These are phyloP conservation scores for Cladorrhinum sp. DNA, from an alignment of 2,329 filamentous ascomycete species.

Conservation along the genomic window DNA sequence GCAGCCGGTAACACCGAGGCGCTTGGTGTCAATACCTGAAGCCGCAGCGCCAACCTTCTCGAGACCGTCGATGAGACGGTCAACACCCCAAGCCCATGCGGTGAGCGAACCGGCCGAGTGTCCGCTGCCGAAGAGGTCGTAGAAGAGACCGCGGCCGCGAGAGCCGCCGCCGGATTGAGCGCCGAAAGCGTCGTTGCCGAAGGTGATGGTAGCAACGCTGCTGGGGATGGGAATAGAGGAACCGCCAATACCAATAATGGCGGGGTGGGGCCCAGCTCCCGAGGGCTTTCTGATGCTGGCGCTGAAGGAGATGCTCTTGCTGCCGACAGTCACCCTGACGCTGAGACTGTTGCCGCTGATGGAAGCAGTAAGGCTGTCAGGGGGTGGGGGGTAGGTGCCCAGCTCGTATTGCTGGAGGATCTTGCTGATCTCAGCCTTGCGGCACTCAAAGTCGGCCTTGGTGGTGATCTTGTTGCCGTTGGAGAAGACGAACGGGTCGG, in stretches of 20 bases:
- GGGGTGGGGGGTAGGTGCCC: conserved; percentile 45
- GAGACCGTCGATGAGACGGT: conserved; percentile 57
- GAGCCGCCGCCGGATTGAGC: conserved; percentile 44
- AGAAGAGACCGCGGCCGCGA: conserved; percentile 58
- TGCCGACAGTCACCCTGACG: conserved; percentile 43
- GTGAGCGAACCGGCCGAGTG: conserved; percentile 57
- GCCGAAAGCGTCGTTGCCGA: conserved; percentile 57
- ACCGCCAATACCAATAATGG: conserved; percentile 56
- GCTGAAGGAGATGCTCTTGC: conserved; percentile 45
- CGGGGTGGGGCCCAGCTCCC: conserved; percentile 49
- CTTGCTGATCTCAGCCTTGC: conserved; percentile 46
- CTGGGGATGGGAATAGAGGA: conserved; percentile 53
- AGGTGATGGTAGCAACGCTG: conserved; percentile 55
- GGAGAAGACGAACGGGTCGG: conserved; percentile 47
- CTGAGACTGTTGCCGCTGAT: conserved; percentile 42
- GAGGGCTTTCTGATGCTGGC: conserved; percentile 42
- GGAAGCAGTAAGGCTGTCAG: conserved; percentile 45
- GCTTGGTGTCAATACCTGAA: conserved; percentile 47
- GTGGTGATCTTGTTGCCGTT: conserved; percentile 43
- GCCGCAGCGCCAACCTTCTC: conserved; percentile 43
- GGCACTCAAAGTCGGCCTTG: conserved; percentile 47
- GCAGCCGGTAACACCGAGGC: conserved; percentile 59
- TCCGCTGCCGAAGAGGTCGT: conserved; percentile 53
- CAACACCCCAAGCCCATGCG: conserved; percentile 63
- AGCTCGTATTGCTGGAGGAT: conserved; percentile 51